Evolutionary conservation across 2,329 filamentous ascomycete species (phyloP).

Genomic region (Aspergillus aculeatus): DNA sequence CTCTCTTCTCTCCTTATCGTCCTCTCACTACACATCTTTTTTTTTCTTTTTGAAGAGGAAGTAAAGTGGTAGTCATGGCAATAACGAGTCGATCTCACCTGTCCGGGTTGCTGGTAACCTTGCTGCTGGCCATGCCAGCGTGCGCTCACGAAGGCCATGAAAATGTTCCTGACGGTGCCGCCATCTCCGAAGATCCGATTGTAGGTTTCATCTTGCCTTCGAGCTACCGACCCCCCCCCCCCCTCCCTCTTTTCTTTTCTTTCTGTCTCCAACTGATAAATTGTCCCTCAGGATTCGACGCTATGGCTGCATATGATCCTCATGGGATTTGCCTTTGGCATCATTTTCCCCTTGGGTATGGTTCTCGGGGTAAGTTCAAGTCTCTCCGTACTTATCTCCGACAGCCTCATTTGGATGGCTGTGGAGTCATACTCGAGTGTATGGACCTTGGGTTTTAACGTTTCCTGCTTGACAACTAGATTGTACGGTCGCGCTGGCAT

Average conservation of each 20-base stretch:
- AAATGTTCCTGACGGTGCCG: conserved; percentile 66
- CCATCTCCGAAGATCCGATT: conserved; percentile 70
- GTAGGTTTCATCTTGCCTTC: conserved; percentile 48
- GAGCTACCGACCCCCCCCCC: neutral
- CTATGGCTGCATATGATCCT: conserved; percentile 93
- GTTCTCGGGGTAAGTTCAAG: conserved; percentile 72
- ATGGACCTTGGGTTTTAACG: neutral
- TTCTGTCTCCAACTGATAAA: conserved; percentile 8
- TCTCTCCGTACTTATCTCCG: conserved; percentile 29
- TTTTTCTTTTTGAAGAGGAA: neutral
- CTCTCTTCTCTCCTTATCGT: neutral
- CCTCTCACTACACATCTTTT: conserved; percentile 10
- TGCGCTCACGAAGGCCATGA: conserved; percentile 55
- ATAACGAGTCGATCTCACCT: conserved; percentile 18
- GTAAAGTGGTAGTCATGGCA: conserved; percentile 5
- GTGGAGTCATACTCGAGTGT: neutral
- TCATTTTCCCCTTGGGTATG: conserved; percentile 94
- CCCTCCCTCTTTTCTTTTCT: neutral
- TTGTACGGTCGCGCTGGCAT: conserved; percentile 89
- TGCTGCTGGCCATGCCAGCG: conserved; percentile 29
- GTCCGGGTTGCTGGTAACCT: conserved; percentile 24
- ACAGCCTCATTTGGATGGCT: conserved; percentile 4
- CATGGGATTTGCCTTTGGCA: conserved; percentile 82
- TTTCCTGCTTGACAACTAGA: conserved; percentile 50
- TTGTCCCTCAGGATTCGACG: conserved; percentile 61